These are phyloP conservation scores for Prillingera fragicola DNA, from an alignment of 1,284 basidiomycete genomes.

Conservation along the genomic window DNA sequence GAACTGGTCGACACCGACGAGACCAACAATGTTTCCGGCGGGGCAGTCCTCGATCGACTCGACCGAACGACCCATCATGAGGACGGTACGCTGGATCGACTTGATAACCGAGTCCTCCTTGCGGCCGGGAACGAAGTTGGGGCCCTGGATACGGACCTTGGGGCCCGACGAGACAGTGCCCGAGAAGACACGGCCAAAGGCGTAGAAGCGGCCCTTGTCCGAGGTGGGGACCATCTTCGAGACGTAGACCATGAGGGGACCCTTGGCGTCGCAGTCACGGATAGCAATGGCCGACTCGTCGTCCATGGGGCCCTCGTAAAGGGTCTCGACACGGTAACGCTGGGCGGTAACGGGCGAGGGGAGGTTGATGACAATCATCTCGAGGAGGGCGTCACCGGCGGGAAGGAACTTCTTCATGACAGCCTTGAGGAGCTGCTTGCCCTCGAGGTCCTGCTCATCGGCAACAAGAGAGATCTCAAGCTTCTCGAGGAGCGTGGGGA, in stretches of 20 bases:
- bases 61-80: conserved; percentile 99
- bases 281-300: conserved; percentile 99
- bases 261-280: conserved; percentile 96
- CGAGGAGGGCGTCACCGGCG: conserved; percentile 95
- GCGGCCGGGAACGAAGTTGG: conserved; percentile 97
- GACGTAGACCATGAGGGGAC: conserved; percentile 95
- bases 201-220: conserved; percentile 99
- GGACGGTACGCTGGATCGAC: conserved; percentile 95
- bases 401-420: conserved; percentile 99
- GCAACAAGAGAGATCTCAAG: conserved; percentile 86
- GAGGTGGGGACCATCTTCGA: conserved; percentile 99
- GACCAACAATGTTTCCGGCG: conserved; percentile 96
- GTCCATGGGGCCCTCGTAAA: conserved; percentile 99
- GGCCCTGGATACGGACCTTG: conserved; percentile 99
- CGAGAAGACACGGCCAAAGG: conserved; percentile 99
- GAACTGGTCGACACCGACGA: conserved; percentile 99
- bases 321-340: conserved; percentile 97
- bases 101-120: conserved; percentile 99
- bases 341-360: conserved; percentile 96
- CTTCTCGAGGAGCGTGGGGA: conserved; percentile 85
- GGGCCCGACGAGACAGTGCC: conserved; percentile 95
- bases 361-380: conserved; percentile 99
- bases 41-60: conserved; percentile 99
- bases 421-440: conserved; percentile 94
- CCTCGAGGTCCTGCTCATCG: conserved; percentile 93